phyloP scores from a whole-genome alignment of 108 stramenopile species.

The Pseudonitzschia multiseries region DNA sequence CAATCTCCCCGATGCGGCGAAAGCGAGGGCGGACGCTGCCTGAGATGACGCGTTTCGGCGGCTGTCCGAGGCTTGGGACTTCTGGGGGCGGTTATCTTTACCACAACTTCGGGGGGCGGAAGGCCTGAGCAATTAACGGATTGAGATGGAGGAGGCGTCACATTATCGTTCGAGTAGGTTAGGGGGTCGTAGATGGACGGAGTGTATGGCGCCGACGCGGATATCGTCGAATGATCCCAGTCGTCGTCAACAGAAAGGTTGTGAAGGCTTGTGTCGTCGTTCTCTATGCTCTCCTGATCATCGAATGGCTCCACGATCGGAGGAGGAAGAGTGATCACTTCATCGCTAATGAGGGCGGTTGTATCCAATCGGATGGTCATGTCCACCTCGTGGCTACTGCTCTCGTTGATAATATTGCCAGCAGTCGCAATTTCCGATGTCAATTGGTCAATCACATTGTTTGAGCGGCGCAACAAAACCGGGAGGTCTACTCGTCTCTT shows the following conservation, averaged over 20 bases:
- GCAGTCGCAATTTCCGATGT: neutral
- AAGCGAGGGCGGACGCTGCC: neutral
- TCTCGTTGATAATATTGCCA: neutral
- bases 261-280: neutral
- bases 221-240: slow-evolving; percentile 8
- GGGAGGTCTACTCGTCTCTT: neutral
- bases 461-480: neutral
- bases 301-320: neutral
- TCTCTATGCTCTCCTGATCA: neutral
- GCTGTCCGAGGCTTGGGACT: neutral
- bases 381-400: neutral
- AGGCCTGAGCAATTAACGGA: neutral
- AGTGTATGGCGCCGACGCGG: neutral
- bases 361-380: neutral
- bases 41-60: neutral
- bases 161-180: neutral
- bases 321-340: neutral
- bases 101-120: slow-evolving; percentile 1
- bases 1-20: neutral
- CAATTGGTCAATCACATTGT: neutral
- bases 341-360: neutral
- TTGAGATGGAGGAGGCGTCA: neutral
- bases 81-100: neutral
- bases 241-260: slow-evolving; percentile 5
- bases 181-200: neutral